Conservation (phyloP, 2,329 filamentous ascomycete genomes). For the Ophiobolus disseminans region DNA sequence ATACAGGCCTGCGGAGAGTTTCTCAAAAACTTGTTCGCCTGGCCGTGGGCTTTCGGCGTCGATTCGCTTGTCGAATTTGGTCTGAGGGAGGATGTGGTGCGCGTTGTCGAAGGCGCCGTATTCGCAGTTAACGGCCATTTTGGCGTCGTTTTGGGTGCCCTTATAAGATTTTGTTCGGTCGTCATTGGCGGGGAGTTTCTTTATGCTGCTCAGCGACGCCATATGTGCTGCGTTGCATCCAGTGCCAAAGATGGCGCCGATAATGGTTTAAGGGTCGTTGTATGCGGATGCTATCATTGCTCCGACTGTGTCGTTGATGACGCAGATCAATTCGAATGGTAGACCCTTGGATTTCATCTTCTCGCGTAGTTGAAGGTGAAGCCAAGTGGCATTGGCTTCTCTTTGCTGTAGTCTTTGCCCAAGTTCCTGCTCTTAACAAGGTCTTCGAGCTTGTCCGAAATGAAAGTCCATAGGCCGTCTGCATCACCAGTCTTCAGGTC, state of each 20-base stretch:
- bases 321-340: slow-evolving; percentile 81
- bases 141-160: slow-evolving; percentile 1
- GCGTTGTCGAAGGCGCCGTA: slow-evolving; percentile 98
- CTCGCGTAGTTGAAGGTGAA: slow-evolving; percentile 94
- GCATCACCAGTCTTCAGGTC: slow-evolving; percentile 85
- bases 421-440: slow-evolving; percentile 88
- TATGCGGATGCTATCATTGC: slow-evolving; percentile 90
- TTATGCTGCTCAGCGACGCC: slow-evolving; percentile 81
- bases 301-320: slow-evolving; percentile 94
- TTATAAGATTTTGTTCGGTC: slow-evolving; percentile 3
- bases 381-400: slow-evolving; percentile 77
- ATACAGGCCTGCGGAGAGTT: slow-evolving; percentile 56
- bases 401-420: slow-evolving; percentile 63
- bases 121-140: slow-evolving; percentile 95
- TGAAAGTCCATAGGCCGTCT: slow-evolving; percentile 93
- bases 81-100: slow-evolving; percentile 83
- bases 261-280: slow-evolving; percentile 81
- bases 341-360: slow-evolving; percentile 76
- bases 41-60: slow-evolving; percentile 55
- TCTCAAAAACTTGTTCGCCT: slow-evolving; percentile 56
- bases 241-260: slow-evolving; percentile 93
- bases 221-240: slow-evolving; percentile 95
- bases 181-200: slow-evolving; percentile 65
- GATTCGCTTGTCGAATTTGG: slow-evolving; percentile 64
- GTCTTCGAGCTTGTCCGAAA: slow-evolving; percentile 88